phyloP scores from a whole-genome alignment of 202 grass and related monocot species.

The Eragrostis tef region DNA sequence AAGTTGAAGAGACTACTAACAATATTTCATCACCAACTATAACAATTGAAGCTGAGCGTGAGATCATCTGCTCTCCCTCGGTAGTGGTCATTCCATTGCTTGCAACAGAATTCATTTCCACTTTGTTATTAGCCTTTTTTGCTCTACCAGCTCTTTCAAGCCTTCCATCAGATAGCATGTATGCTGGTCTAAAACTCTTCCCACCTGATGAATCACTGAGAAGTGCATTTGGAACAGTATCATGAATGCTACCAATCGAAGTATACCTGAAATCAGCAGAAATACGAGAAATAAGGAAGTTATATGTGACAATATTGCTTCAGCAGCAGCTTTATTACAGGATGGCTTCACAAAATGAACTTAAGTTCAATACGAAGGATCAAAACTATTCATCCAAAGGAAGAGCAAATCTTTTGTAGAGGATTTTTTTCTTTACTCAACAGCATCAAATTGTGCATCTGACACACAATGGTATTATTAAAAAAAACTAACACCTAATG shows the following conservation, averaged over 20 bases:
- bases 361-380: conserved; percentile 25
- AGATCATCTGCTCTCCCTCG: conserved; percentile 47
- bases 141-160: conserved; percentile 95
- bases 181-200: conserved; percentile 95
- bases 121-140: conserved; percentile 67
- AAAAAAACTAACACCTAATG: not conserved
- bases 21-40: conserved; percentile 89
- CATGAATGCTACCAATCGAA: conserved; percentile 97
- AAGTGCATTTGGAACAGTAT: conserved; percentile 96
- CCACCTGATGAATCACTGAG: conserved; percentile 66
- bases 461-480: not conserved
- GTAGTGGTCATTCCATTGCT: conserved; percentile 56
- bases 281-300: conserved; percentile 15
- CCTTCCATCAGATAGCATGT: conserved; percentile 94
- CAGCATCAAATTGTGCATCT: not conserved
- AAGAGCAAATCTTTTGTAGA: not conserved
- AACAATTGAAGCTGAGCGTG: conserved; percentile 72
- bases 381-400: conserved; percentile 17
- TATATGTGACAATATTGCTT: conserved; percentile 17
- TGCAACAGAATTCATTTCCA: conserved; percentile 48
- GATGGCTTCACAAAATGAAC: conserved; percentile 31
- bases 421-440: not conserved
- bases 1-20: conserved; percentile 66
- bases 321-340: not conserved
- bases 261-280: conserved; percentile 70